Conservation (phyloP, 306 rosid genomes). For the Vachellia collinsii region DNA sequence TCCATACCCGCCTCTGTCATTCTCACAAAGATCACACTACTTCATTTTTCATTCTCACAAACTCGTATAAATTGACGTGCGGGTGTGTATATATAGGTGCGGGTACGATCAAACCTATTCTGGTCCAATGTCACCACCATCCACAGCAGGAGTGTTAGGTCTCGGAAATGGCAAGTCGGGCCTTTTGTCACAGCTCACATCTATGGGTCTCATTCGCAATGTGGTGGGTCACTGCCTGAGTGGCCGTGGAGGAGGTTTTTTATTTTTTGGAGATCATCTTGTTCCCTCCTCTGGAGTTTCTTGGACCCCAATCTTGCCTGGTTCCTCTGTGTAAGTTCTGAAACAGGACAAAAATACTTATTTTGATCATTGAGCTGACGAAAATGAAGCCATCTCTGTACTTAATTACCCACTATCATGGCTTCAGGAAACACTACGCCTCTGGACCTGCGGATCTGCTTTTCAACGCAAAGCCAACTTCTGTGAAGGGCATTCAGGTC, state of each 20-base stretch:
- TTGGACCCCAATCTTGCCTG: slow-evolving; percentile 60
- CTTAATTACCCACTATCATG: too few species aligned
- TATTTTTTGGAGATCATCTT: slow-evolving; percentile 69
- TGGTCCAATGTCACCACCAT: slow-evolving; percentile 43
- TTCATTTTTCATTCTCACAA: neutral
- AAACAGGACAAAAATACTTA: neutral
- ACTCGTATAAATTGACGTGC: neutral
- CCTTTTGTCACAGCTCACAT: slow-evolving; percentile 60
- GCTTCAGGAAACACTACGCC: slow-evolving; percentile 60
- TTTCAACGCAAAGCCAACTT: slow-evolving; percentile 58
- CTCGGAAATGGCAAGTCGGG: slow-evolving; percentile 66
- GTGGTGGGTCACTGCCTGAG: slow-evolving; percentile 78
- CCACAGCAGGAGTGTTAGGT: slow-evolving; percentile 79
- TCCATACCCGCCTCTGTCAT: neutral
- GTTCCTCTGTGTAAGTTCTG: slow-evolving; percentile 50
- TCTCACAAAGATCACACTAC: neutral
- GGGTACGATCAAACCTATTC: slow-evolving; percentile 62
- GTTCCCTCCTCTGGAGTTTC: slow-evolving; percentile 56
- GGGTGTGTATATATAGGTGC: slow-evolving; percentile 42
- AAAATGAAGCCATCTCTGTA: too few species aligned
- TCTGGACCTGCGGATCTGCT: slow-evolving; percentile 76
- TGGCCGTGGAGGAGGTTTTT: slow-evolving; percentile 64
- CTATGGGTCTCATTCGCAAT: slow-evolving; percentile 45
- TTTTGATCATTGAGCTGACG: neutral
- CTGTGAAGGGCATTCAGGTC: slow-evolving; percentile 52